A percentile compares a stretch with the other conserved stretches of the same genome.
These are phyloP conservation scores for Suillus bovinus DNA, from an alignment of 768 basidiomycete species.

Conservation along the genomic window DNA sequence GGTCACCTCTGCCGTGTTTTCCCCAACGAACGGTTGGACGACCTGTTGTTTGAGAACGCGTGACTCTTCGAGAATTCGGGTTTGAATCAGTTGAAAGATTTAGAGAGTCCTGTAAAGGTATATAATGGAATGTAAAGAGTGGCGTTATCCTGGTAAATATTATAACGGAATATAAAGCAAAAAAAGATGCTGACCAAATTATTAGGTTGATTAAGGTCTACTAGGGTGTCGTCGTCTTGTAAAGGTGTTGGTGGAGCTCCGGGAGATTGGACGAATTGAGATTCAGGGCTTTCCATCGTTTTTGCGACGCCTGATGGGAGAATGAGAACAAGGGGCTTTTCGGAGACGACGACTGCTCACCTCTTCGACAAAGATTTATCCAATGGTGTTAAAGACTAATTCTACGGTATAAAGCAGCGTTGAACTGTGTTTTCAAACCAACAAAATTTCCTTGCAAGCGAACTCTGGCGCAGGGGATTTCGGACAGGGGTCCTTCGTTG, in stretches of 20 bases:
- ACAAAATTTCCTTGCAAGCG: not conserved
- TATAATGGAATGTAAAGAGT: constrained; percentile 16
- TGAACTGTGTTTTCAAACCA: not conserved
- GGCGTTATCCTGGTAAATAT: constrained; percentile 30
- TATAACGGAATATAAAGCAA: constrained; percentile 30
- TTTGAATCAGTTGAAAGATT: constrained; percentile 26
- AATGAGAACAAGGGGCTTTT: constrained; percentile 19
- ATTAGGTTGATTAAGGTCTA: constrained; percentile 24
- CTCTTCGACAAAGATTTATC: constrained; percentile 9
- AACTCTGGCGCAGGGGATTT: constrained; percentile 7
- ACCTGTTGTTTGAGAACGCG: constrained; percentile 35
- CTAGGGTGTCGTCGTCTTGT: constrained; percentile 24
- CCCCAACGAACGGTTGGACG: constrained; percentile 37
- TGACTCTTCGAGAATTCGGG: constrained; percentile 27
- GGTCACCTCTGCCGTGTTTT: constrained; percentile 32
- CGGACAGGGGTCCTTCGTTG: constrained; percentile 10
- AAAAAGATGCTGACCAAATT: constrained; percentile 32
- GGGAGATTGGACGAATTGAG: constrained; percentile 21
- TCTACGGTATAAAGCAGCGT: constrained; percentile 4
- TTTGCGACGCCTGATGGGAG: constrained; percentile 32
- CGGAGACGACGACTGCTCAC: constrained; percentile 13
- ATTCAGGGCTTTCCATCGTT: constrained; percentile 32
- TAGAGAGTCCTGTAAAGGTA: constrained; percentile 20
- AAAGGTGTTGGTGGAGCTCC: constrained; percentile 10
- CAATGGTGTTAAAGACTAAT: not conserved